Evolutionary conservation across 805 yeast genomes (phyloP).

Genomic region (Kodamaea leandrae): DNA sequence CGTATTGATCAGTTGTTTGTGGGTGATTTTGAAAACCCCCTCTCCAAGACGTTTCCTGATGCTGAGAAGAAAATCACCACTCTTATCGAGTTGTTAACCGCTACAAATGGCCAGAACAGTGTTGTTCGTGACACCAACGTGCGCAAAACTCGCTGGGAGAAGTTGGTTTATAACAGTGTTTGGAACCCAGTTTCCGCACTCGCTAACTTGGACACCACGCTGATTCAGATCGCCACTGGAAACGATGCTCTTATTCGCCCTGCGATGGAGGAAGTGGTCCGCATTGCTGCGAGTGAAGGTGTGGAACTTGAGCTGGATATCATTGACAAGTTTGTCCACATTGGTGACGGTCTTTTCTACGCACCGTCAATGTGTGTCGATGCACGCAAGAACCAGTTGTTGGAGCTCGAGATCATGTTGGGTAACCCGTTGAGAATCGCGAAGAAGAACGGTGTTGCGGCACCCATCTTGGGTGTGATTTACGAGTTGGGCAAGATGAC

Average conservation of each 20-base stretch:
- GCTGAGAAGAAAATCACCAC: constrained; percentile 15
- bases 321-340: constrained; percentile 50
- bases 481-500: constrained; percentile 58
- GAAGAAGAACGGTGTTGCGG: constrained; percentile 33
- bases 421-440: constrained; percentile 43
- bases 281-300: constrained; percentile 70
- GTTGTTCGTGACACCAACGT: constrained; percentile 29
- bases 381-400: constrained; percentile 32
- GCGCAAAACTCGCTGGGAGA: constrained; percentile 37
- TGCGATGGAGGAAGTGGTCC: constrained; percentile 65
- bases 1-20: constrained; percentile 17
- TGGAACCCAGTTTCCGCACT: constrained; percentile 36
- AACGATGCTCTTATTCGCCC: constrained; percentile 40
- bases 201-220: constrained; percentile 31
- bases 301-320: constrained; percentile 49
- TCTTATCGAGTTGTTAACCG: constrained; percentile 29
- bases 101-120: constrained; percentile 23
- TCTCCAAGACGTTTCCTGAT: constrained; percentile 6
- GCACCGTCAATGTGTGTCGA: constrained; percentile 43
- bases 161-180: constrained; percentile 36
- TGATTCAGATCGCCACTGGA: constrained; percentile 36
- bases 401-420: constrained; percentile 40
- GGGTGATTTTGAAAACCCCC: constrained; percentile 17
- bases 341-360: constrained; percentile 44
- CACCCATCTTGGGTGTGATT: constrained; percentile 59